These are phyloP conservation scores for Sophora flavescens DNA, from an alignment of 306 rosid genomes.

Conservation along the genomic window DNA sequence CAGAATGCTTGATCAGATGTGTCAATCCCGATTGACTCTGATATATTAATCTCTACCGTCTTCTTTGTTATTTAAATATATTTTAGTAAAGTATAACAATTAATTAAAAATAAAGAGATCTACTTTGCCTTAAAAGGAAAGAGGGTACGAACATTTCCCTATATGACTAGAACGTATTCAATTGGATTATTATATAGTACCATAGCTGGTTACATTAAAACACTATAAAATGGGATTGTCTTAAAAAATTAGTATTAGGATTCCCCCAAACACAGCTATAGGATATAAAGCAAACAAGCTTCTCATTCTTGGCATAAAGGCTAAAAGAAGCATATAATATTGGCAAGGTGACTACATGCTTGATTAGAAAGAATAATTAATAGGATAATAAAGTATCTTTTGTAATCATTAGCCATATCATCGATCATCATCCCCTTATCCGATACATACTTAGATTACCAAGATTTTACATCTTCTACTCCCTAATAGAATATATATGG, in stretches of 20 bases:
- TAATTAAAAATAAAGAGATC: slow-evolving; percentile 34
- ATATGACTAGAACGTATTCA: not conserved
- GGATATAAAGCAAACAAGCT: slow-evolving; percentile 5
- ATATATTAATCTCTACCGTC: slow-evolving; percentile 43
- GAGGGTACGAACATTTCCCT: slow-evolving; percentile 32
- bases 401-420: slow-evolving; percentile 47
- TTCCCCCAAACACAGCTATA: slow-evolving; percentile 5
- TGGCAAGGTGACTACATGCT: slow-evolving; percentile 40
- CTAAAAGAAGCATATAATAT: slow-evolving; percentile 14
- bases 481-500: slow-evolving; percentile 37
- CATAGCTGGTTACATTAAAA: not conserved
- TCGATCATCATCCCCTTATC: slow-evolving; percentile 15
- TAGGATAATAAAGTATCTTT: slow-evolving; percentile 46
- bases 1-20: no score
- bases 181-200: not conserved
- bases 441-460: slow-evolving; percentile 21
- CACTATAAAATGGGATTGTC: slow-evolving; percentile 13
- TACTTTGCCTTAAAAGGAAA: slow-evolving; percentile 74
- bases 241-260: slow-evolving; percentile 46
- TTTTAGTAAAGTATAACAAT: not conserved
- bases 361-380: slow-evolving; percentile 52
- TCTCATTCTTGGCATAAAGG: slow-evolving; percentile 27
- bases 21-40: no score
- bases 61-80: slow-evolving; percentile 32
- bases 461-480: slow-evolving; percentile 24